Base-by-base conservation (phyloP, 225 moss, liverwort and hornwort species). In the Bryum argenteum region DNA sequence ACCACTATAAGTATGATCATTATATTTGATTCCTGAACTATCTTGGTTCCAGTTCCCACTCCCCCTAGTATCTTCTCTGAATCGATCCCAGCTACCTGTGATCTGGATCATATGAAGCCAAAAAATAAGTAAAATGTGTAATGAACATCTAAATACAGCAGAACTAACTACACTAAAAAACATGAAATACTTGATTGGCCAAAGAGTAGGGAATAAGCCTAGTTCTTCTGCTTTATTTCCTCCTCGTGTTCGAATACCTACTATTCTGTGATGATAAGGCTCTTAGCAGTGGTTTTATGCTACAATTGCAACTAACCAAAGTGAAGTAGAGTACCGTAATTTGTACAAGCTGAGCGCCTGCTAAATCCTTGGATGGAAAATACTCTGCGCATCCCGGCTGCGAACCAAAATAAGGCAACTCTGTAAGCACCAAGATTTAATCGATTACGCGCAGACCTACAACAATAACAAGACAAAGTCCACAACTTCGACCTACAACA, bases 351-450 rank as follows among this genome's bases (percentile, higher is more conserved):
- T 93, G 90, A 22, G 89, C 89, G 77, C 84, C 87, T 65, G 83
- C 83, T 47, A 89, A 74, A 47, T 83, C 89, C 57, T 59, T 74
- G 14, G 78, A 63, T 60, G 85, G 78, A 75, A 93, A 91, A 68
- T 85, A 78, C 66, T 71, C 72, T 40, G 89, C 90, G 71, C 93
- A 93, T 75, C 87, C 93, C 69, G 93, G 91, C 93, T 93, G 93
- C 72, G 50, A 63, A 45, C 20, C 54, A 52, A 54, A 77, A 71
- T 24, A 23, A 60, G 60, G 38, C 60, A 60, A 60, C 60, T 50
- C 57, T 11, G 71, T 71, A 23, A 77, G 70, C 48, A 65, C 48
- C 65, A 65, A 37, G 57, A 18, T 65, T n/a, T 38, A 60, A 60
- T 38, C 38, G n/a, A 59, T 53, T 37, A 42, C 37, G 18, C 68